Conservation (phyloP, 208 protist genomes). For the Trypanosoma caninum region DNA sequence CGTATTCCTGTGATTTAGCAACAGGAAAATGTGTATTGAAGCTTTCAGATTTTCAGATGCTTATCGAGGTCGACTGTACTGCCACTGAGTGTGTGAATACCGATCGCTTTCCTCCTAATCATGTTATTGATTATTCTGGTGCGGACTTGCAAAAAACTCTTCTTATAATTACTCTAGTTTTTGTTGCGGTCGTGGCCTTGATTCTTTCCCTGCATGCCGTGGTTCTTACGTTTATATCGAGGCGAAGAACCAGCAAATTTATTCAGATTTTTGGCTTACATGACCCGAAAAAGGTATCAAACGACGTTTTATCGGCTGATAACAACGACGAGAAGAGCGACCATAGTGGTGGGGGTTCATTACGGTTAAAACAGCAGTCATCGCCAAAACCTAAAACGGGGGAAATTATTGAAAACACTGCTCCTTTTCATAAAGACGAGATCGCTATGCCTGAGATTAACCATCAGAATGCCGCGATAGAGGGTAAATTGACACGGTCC, state of each 20-base stretch:
- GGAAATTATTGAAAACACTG: no score
- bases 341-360: no score
- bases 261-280: conserved; percentile 50
- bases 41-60: conserved; percentile 49
- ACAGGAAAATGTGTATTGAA: conserved; percentile 43
- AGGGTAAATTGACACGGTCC: no score
- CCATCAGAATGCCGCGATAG: no score
- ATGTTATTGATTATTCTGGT: background rate
- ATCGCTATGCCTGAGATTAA: background rate
- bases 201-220: conserved; percentile 31
- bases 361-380: no score
- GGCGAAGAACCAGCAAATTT: conserved; percentile 46
- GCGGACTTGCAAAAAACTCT: conserved; percentile 12
- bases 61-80: conserved; percentile 65
- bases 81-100: conserved; percentile 76
- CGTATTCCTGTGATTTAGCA: conserved; percentile 35
- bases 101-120: conserved; percentile 36
- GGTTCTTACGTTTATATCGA: conserved; percentile 27
- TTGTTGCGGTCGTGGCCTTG: conserved; percentile 27
- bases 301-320: no score
- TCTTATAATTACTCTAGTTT: background rate
- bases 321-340: no score
- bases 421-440: no score
- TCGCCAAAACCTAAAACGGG: no score
- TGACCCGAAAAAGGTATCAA: background rate